Percentiles rank a stretch among this genome's conserved stretches.
Evolutionary conservation across 495 filamentous ascomycete species (phyloP).

Genomic region (Mycothermus thermophilus): DNA sequence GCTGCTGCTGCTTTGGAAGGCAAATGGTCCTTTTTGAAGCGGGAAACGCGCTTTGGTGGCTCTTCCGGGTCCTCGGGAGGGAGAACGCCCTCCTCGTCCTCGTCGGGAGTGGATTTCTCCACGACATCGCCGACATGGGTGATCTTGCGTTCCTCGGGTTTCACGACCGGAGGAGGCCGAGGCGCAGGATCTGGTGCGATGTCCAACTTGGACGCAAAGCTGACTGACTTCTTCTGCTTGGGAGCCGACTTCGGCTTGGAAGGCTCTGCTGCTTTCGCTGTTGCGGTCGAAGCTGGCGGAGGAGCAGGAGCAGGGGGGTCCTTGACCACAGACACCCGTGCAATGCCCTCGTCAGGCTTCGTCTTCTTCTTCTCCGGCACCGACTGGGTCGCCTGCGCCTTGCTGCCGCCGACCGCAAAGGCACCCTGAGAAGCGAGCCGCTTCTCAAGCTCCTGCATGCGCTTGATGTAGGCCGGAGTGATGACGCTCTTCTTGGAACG

Average conservation of each 20-base stretch:
- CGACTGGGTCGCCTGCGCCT: background rate
- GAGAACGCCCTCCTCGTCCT: constrained; percentile 31
- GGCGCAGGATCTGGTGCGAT: constrained; percentile 35
- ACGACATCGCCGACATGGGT: constrained; percentile 38
- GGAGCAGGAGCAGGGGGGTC: background rate
- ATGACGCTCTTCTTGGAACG: constrained; percentile 48
- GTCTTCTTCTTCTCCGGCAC: constrained; percentile 2
- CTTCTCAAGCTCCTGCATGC: constrained; percentile 76
- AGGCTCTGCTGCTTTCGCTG: too few species aligned
- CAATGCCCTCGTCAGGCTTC: constrained; percentile 12
- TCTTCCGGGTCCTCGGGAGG: constrained; percentile 9
- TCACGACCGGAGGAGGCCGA: constrained; percentile 21
- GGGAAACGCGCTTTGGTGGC: constrained; percentile 29
- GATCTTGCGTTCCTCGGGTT: constrained; percentile 19
- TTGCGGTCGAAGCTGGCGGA: background rate
- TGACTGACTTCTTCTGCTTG: constrained; percentile 53
- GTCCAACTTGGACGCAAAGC: constrained; percentile 63
- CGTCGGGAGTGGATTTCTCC: too few species aligned
- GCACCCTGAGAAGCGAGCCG: constrained; percentile 44
- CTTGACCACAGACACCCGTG: constrained; percentile 9
- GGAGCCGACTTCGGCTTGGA: background rate
- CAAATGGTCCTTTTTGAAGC: constrained; percentile 30
- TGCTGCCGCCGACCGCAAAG: constrained; percentile 8
- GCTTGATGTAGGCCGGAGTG: constrained; percentile 53
- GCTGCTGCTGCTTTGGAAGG: constrained; percentile 3